Conservation (phyloP, 2,329 filamentous ascomycete genomes). For the Pyrenophora graminea region DNA sequence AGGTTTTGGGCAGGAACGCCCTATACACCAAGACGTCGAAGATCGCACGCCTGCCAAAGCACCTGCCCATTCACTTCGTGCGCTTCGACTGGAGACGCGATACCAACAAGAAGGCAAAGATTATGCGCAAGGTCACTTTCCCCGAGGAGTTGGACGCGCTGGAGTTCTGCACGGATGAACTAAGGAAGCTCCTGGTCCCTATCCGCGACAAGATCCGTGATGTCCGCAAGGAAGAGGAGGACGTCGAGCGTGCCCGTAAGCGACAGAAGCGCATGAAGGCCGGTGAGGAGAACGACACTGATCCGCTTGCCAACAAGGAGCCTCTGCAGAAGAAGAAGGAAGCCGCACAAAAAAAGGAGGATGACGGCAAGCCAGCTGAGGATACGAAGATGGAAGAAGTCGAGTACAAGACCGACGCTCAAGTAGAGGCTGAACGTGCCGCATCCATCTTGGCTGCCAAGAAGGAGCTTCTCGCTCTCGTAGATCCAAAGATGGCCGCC, state of each 20-base stretch:
- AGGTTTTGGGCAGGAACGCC: conserved; percentile 75
- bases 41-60: conserved; percentile 89
- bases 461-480: conserved; percentile 81
- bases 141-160: conserved; percentile 89
- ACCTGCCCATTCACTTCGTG: conserved; percentile 95
- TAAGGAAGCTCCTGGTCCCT: conserved; percentile 80
- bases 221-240: conserved; percentile 90
- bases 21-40: conserved; percentile 88
- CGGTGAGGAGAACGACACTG: conserved; percentile 57
- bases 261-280: conserved; percentile 75
- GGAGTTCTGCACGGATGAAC: conserved; percentile 92
- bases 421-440: conserved; percentile 84
- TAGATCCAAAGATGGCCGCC: conserved; percentile 72
- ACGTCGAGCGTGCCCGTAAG: conserved; percentile 89
- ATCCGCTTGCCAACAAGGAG: conserved; percentile 52
- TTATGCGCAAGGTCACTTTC: conserved; percentile 98
- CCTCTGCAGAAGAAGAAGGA: conserved; percentile 57
- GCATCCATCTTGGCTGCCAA: conserved; percentile 77
- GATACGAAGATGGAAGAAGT: conserved; percentile 74
- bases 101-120: conserved; percentile 98
- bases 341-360: conserved; percentile 49
- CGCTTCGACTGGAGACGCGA: conserved; percentile 98
- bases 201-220: conserved; percentile 97
- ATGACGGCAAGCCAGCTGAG: conserved; percentile 56
- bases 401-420: conserved; percentile 89